Base-by-base conservation (phyloP, 768 basidiomycete species). In the Rhizopogon rudus region DNA sequence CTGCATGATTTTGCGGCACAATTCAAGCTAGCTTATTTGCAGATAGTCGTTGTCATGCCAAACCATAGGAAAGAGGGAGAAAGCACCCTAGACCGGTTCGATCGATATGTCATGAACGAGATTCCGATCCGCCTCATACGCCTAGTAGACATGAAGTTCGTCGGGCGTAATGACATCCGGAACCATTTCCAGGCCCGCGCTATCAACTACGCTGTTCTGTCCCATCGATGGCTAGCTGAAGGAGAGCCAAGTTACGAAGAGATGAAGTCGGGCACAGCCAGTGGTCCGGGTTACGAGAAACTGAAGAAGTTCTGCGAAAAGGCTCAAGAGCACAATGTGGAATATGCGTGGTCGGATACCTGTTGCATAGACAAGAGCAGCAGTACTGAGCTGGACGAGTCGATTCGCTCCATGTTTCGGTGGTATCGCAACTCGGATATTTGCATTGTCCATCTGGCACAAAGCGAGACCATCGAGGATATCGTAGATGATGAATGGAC, bases 61-160 rank as follows among this genome's bases (percentile, higher is more conserved):
- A 37, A 37, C 35, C 12, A 12, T 37, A 37, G 35, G 13, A 37
- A 37, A 13, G 35, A 37, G 35, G 35, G 35, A 3, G 35, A 37
- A 5, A 12, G 35, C 35, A 37, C 35, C 35, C 35, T 37, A 37
- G 35, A 37, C 12, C 35, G 35, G 12, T 68, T 67, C 40, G 56
- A 14, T 5, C 9, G 59, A 3, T 65, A 68, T 55, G 60, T 68
- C 42, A 43, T 10, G 17, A 67, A 69, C 31, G 58, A 68, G n/a
- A 61, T 67, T 16, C 66, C 66, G 13, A 43, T 56, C 12, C 65
- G 67, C 12, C 55, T 67, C 12, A 66, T 67, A 16, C 62, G 68
- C 48, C 61, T 64, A 1, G 28, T 57, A 20, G 63, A 12, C 0
- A 17, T 67, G 57, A 58, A 35, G 6, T 66, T 67, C 22, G 59